Conservation (phyloP, 768 basidiomycete genomes). For the Tephrocybe rancida region DNA sequence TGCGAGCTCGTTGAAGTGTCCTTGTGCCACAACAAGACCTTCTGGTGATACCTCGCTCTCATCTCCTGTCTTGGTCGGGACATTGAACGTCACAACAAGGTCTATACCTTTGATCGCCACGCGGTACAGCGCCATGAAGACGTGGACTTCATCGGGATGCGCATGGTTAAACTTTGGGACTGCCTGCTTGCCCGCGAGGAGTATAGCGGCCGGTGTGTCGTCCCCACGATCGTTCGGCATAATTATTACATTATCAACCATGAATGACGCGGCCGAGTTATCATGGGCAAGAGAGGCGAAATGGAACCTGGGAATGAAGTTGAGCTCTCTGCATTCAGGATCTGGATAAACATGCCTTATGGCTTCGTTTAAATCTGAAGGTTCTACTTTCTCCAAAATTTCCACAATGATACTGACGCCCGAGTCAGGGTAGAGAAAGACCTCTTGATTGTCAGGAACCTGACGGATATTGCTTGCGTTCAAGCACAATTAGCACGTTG, state of each 20-base stretch:
- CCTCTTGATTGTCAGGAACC: conserved; percentile 94
- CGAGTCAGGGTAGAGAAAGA: conserved; percentile 74
- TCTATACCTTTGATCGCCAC: conserved; percentile 73
- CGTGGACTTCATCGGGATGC: conserved; percentile 65
- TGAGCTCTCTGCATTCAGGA: conserved; percentile 4
- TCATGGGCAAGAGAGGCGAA: conserved; percentile 91
- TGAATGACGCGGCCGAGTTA: conserved; percentile 65
- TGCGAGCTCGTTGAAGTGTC: conserved; percentile 57
- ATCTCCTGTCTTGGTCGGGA: conserved; percentile 57
- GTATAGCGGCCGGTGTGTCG: conserved; percentile 57
- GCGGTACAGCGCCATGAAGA: conserved; percentile 83
- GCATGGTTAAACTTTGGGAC: conserved; percentile 78
- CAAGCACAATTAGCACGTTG: neutral
- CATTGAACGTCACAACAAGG: conserved; percentile 83
- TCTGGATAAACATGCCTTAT: conserved; percentile 44
- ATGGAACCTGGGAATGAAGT: conserved; percentile 67
- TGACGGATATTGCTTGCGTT: conserved; percentile 61
- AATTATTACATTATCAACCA: conserved; percentile 43
- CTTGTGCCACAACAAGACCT: conserved; percentile 34
- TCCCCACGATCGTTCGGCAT: conserved; percentile 45
- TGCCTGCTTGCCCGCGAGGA: conserved; percentile 69
- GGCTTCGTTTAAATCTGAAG: conserved; percentile 58
- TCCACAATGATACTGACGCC: conserved; percentile 82
- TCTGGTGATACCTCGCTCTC: conserved; percentile 44
- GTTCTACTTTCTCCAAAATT: conserved; percentile 73